Evolutionary conservation across 1,284 basidiomycete species (phyloP).

Genomic region (Golubevia pallescens): DNA sequence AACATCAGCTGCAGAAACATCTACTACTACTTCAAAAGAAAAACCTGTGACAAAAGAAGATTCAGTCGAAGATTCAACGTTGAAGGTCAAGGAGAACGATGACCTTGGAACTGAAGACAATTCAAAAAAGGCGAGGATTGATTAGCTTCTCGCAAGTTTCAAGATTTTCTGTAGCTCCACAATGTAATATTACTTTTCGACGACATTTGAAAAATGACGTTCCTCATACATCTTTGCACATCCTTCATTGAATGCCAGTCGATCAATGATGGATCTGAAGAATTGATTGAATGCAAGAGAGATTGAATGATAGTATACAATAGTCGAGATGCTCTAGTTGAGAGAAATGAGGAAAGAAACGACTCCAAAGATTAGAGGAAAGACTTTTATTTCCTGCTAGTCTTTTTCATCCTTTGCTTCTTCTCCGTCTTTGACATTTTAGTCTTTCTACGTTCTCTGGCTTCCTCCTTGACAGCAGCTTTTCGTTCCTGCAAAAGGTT

Average conservation of each 20-base stretch:
- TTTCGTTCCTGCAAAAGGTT: constrained; percentile 44
- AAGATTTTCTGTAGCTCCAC: too few species aligned
- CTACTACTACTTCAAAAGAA: neutral
- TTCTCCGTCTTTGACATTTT: constrained; percentile 62
- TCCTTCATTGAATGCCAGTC: too few species aligned
- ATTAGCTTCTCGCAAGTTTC: neutral
- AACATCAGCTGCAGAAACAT: neutral
- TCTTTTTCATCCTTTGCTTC: constrained; percentile 51
- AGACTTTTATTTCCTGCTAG: constrained; percentile 12
- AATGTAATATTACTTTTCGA: too few species aligned
- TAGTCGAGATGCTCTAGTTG: too few species aligned
- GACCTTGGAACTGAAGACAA: neutral
- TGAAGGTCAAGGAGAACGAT: neutral
- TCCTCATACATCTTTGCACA: too few species aligned
- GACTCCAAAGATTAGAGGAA: too few species aligned
- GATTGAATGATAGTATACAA: too few species aligned
- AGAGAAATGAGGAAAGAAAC: too few species aligned
- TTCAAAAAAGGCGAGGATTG: neutral
- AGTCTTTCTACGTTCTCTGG: constrained; percentile 50
- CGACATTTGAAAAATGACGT: too few species aligned
- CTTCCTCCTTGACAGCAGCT: constrained; percentile 21
- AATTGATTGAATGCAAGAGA: too few species aligned
- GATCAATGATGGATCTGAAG: too few species aligned
- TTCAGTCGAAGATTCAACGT: neutral
- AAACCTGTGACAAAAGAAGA: neutral